These are phyloP conservation scores for Saccharomycopsis oosterbeekiorum DNA, from an alignment of 805 yeast species.

Conservation along the genomic window DNA sequence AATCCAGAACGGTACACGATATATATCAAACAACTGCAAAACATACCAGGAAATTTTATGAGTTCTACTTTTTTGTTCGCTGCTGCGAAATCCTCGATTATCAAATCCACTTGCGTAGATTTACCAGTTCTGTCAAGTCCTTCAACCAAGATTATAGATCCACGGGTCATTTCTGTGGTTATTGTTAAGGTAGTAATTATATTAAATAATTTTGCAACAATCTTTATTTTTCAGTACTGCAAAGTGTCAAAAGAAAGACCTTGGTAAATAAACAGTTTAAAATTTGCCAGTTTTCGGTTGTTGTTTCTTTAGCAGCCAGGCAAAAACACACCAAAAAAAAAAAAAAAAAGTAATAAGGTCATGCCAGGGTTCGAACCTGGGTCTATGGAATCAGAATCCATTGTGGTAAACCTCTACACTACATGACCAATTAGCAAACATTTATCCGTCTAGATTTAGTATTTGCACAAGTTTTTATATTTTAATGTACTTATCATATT, in stretches of 20 bases:
- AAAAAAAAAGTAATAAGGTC: constrained; percentile 8
- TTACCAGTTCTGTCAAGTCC: constrained; percentile 96
- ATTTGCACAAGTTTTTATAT: too few species aligned
- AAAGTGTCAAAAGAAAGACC: too few species aligned
- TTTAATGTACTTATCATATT: too few species aligned
- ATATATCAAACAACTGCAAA: not conserved
- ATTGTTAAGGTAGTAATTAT: not conserved
- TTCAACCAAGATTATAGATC: constrained; percentile 71
- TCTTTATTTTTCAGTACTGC: too few species aligned
- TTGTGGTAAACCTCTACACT: constrained; percentile 18
- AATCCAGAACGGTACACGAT: not conserved
- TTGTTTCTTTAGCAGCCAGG: too few species aligned
- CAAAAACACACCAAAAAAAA: not conserved
- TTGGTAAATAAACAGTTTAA: too few species aligned
- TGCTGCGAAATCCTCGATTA: constrained; percentile 27
- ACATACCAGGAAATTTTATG: constrained; percentile 61
- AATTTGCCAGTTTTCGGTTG: too few species aligned
- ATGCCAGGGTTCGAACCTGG: constrained; percentile 19
- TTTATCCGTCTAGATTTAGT: too few species aligned
- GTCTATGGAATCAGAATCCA: constrained; percentile 17
- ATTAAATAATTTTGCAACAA: too few species aligned
- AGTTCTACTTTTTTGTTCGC: constrained; percentile 33
- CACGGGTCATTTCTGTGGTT: constrained; percentile 32
- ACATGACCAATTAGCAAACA: constrained; percentile 15
- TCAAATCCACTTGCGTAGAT: constrained; percentile 59